These are phyloP conservation scores for Bocquillonia castaneifolia DNA, from an alignment of 441 rosid genomes.

Conservation along the genomic window DNA sequence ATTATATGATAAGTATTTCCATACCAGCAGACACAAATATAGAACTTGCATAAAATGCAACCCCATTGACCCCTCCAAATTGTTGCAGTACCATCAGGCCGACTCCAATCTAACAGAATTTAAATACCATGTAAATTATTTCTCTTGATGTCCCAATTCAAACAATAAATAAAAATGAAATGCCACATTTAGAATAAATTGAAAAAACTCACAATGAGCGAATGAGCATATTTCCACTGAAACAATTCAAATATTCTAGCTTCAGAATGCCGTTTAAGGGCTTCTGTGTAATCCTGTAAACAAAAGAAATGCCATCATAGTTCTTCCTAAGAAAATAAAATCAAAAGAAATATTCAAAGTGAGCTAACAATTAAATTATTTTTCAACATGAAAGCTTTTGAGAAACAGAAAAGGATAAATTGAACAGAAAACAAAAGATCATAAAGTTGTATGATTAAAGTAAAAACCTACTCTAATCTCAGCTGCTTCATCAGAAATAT, in stretches of 20 bases:
- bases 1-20: not conserved
- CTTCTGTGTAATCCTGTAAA: slow-evolving; percentile 57
- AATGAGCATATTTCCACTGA: slow-evolving; percentile 50
- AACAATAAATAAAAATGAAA: not conserved
- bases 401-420: not conserved
- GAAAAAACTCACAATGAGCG: slow-evolving; percentile 47
- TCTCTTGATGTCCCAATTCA: not conserved
- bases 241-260: slow-evolving; percentile 48
- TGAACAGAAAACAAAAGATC: not conserved
- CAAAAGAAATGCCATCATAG: not conserved
- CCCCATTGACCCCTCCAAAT: slow-evolving; percentile 70
- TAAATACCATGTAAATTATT: not conserved
- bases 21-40: slow-evolving; percentile 73
- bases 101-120: slow-evolving; percentile 53
- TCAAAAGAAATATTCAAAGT: not conserved
- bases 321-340: not conserved
- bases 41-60: slow-evolving; percentile 67
- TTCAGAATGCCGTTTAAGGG: slow-evolving; percentile 38
- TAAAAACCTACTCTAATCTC: slow-evolving; percentile 64
- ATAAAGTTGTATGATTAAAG: not conserved
- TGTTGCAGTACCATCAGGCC: slow-evolving; percentile 78
- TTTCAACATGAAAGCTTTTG: not conserved
- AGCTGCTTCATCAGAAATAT: slow-evolving; percentile 66
- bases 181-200: slow-evolving; percentile 8
- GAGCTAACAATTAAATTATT: not conserved